A percentile compares a stretch with the other conserved stretches of the same genome.
phyloP scores from a whole-genome alignment of 441 rosid genomes.

The Kokia cookei region DNA sequence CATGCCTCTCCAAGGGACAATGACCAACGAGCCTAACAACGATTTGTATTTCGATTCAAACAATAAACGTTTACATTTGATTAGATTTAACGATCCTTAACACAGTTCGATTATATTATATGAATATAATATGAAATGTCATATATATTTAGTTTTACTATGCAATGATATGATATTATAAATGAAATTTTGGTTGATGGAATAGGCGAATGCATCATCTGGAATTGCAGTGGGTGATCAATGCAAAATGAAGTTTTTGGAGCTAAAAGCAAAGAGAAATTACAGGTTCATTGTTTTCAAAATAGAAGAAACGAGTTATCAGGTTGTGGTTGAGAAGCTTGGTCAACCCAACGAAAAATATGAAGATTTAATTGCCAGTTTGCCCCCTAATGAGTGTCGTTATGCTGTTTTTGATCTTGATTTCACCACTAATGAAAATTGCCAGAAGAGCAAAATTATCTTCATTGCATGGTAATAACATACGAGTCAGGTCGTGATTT shows the following conservation, averaged over 20 bases:
- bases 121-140: neutral
- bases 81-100: too few relatives aligned
- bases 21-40: too few relatives aligned
- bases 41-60: too few relatives aligned
- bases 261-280: conserved; percentile 49
- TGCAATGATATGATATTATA: neutral
- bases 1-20: too few relatives aligned
- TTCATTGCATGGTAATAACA: conserved; percentile 45
- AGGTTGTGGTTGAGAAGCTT: conserved; percentile 35
- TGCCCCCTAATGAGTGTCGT: conserved; percentile 49
- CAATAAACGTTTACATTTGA: too few relatives aligned
- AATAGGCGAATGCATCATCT: conserved; percentile 42
- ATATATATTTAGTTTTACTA: neutral
- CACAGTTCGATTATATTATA: too few relatives aligned
- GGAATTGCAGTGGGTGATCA: conserved; percentile 53
- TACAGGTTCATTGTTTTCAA: conserved; percentile 49
- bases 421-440: conserved; percentile 44
- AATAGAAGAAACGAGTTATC: conserved; percentile 42
- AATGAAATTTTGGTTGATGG: neutral
- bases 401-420: conserved; percentile 55
- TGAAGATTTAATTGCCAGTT: conserved; percentile 36
- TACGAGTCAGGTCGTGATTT: neutral
- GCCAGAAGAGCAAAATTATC: conserved; percentile 52
- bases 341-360: conserved; percentile 33
- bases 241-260: conserved; percentile 45